A percentile compares a stretch with the other conserved stretches of the same genome.
Evolutionary conservation across 306 rosid species (phyloP).

Genomic region (Quercus cerris): DNA sequence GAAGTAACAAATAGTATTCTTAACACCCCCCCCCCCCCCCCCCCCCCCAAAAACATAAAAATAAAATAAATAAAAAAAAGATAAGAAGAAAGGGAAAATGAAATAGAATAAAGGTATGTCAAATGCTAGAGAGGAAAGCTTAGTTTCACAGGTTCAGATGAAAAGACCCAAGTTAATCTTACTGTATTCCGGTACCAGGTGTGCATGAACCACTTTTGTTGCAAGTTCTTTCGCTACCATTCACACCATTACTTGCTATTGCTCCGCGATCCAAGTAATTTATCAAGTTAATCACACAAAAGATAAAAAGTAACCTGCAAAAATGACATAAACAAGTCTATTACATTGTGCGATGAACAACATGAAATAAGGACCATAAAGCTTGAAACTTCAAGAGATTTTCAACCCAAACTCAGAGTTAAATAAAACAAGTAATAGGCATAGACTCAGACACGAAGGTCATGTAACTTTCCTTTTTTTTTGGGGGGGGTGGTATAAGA

Average conservation of each 20-base stretch:
- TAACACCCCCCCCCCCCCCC: neutral
- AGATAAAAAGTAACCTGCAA: conserved; percentile 70
- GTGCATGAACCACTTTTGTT: conserved; percentile 53
- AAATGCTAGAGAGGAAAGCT: neutral
- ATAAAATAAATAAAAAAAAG: neutral
- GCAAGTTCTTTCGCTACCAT: conserved; percentile 70
- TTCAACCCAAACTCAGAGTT: neutral
- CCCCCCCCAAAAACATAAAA: neutral
- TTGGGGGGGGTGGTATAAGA: too few relatives aligned
- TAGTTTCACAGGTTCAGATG: neutral
- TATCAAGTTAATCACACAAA: conserved; percentile 74
- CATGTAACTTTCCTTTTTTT: too few relatives aligned
- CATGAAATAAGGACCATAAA: neutral
- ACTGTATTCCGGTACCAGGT: conserved; percentile 86
- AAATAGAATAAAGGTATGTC: neutral
- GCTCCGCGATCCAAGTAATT: conserved; percentile 91
- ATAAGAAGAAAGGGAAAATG: neutral
- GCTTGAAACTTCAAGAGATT: neutral
- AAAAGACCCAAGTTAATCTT: conserved; percentile 30
- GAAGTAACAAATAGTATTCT: neutral
- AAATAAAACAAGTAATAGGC: neutral
- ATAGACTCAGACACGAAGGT: neutral
- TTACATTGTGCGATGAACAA: neutral
- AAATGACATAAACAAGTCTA: conserved; percentile 10
- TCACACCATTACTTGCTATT: conserved; percentile 95